A percentile compares a stretch with the other conserved stretches of the same genome.
phyloP scores from a whole-genome alignment of 345 rosid species.

The Citrus mangshanensis region DNA sequence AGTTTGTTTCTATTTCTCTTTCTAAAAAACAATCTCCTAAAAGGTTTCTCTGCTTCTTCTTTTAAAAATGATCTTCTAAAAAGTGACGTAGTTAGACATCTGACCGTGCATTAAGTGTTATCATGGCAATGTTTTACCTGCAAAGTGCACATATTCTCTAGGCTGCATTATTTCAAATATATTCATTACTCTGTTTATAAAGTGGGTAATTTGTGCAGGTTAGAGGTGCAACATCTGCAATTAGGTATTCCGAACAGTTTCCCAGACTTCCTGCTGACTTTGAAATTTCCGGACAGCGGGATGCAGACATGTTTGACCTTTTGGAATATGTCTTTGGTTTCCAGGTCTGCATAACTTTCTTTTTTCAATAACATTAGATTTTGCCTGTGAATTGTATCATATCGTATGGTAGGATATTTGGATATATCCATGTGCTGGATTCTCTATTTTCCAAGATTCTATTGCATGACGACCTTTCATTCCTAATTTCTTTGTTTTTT shows the following conservation, averaged over 20 bases:
- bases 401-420: neutral
- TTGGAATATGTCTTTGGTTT: conserved; percentile 89
- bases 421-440: neutral
- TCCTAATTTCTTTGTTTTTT: neutral
- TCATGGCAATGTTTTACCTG: neutral
- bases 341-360: conserved; percentile 56
- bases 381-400: neutral
- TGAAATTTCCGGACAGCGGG: conserved; percentile 71
- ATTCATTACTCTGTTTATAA: conserved; percentile 6
- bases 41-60: neutral
- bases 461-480: neutral
- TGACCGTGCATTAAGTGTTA: neutral
- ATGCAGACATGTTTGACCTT: conserved; percentile 89
- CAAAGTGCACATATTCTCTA: neutral
- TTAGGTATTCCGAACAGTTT: conserved; percentile 71
- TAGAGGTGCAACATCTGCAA: conserved; percentile 80
- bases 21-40: neutral
- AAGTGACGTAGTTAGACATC: neutral
- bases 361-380: neutral
- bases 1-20: neutral
- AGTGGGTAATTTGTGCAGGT: conserved; percentile 47
- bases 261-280: conserved; percentile 75
- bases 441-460: neutral
- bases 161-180: conserved; percentile 5
- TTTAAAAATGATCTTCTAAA: neutral